Percentiles rank a stretch among this genome's conserved stretches.
Evolutionary conservation across 192 early-diverging fungal species (phyloP).

Genomic region (Oehlia diaphana): DNA sequence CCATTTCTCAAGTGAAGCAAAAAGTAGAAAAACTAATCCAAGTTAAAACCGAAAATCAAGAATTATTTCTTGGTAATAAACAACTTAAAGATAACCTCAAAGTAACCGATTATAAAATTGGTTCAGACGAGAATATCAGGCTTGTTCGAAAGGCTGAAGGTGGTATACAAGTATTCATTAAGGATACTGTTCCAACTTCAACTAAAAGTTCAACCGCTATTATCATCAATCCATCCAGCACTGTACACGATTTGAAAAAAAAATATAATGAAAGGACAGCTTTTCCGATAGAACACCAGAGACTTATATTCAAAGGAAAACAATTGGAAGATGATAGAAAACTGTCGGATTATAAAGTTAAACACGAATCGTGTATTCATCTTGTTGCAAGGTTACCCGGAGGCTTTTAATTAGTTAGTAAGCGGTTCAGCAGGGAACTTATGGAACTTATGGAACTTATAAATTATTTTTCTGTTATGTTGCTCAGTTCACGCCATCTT

Average conservation of each 20-base stretch:
- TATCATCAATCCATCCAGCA: neutral
- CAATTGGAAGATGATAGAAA: constrained; percentile 43
- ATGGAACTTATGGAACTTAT: too few relatives aligned
- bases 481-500: too few relatives aligned
- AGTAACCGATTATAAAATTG: neutral
- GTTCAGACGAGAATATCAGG: constrained; percentile 2
- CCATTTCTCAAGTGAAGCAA: constrained; percentile 12
- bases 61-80: constrained; percentile 17
- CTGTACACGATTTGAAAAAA: constrained; percentile 9
- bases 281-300: constrained; percentile 11
- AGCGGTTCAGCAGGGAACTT: too few relatives aligned
- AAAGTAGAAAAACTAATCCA: constrained; percentile 1
- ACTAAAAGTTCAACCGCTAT: constrained; percentile 9
- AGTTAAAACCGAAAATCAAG: neutral
- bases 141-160: constrained; percentile 16
- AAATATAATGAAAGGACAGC: neutral
- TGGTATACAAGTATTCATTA: constrained; percentile 7
- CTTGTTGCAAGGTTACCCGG: constrained; percentile 3
- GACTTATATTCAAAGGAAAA: constrained; percentile 39
- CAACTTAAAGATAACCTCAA: neutral
- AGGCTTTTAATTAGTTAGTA: neutral
- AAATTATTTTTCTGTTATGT: too few relatives aligned
- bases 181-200: neutral
- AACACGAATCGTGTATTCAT: constrained; percentile 23
- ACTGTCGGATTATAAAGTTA: constrained; percentile 40